These are phyloP conservation scores for Heliosperma pusillum DNA, from an alignment of 148 eudicot species.

Conservation along the genomic window DNA sequence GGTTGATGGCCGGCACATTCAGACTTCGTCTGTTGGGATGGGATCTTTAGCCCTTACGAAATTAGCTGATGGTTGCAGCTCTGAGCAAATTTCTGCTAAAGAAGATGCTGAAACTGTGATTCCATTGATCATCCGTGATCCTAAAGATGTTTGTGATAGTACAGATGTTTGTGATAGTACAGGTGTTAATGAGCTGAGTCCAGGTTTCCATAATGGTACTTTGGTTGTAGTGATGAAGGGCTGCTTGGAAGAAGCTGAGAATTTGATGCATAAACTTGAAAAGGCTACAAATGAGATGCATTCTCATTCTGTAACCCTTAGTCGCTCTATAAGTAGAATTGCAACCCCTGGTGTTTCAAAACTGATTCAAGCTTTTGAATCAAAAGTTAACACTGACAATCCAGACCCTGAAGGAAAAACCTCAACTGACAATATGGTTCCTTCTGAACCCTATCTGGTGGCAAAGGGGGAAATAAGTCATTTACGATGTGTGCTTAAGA, in stretches of 20 bases:
- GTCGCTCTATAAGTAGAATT: conserved; percentile 39
- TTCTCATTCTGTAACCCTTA: conserved; percentile 39
- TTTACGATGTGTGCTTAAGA: conserved; percentile 45
- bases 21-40: conserved; percentile 29
- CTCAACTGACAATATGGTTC: conserved; percentile 33
- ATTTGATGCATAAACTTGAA: conserved; percentile 49
- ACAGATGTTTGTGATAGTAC: conserved; percentile 13
- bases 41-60: conserved; percentile 15
- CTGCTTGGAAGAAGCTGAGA: conserved; percentile 53
- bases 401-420: conserved; percentile 33
- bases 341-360: conserved; percentile 61
- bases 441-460: conserved; percentile 37
- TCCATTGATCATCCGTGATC: conserved; percentile 11
- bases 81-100: conserved; percentile 14
- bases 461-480: conserved; percentile 36
- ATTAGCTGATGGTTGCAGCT: conserved; percentile 24
- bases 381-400: conserved; percentile 51
- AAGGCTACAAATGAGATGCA: conserved; percentile 57
- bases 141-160: conserved; percentile 16
- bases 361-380: conserved; percentile 88
- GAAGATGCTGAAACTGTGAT: conserved; percentile 16
- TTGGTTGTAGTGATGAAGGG: conserved; percentile 37
- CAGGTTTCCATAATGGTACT: conserved; percentile 31
- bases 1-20: conserved; percentile 25
- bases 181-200: conserved; percentile 23